phyloP scores from a whole-genome alignment of 2,329 filamentous ascomycete species.

The Pyricularia grisea region DNA sequence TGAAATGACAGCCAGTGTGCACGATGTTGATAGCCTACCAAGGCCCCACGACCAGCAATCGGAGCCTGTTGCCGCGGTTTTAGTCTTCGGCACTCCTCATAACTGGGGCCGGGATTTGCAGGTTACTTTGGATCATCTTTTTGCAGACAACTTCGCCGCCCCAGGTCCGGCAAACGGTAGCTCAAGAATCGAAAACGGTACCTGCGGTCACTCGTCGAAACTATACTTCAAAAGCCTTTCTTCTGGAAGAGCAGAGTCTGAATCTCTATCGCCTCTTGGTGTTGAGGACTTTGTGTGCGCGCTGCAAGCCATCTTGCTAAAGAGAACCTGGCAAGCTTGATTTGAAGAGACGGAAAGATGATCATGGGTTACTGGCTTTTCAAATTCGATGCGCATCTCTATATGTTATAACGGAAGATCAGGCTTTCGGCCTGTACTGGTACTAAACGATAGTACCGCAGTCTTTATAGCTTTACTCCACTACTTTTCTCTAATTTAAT shows the following conservation, averaged over 20 bases:
- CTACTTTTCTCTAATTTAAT: background rate
- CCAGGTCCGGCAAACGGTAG: background rate
- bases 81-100: background rate
- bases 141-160: background rate
- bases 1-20: background rate
- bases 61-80: background rate
- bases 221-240: background rate
- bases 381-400: background rate
- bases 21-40: background rate
- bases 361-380: background rate
- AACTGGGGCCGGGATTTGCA: background rate
- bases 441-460: background rate
- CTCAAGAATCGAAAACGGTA: background rate
- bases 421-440: background rate
- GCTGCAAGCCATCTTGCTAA: background rate
- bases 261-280: background rate
- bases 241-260: background rate
- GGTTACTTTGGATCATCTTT: background rate
- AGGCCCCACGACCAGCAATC: background rate
- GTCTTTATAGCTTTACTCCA: background rate
- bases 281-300: background rate
- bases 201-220: background rate
- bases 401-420: background rate
- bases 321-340: background rate
- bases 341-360: background rate